phyloP scores from a whole-genome alignment of 2,329 filamentous ascomycete genomes.

The Cladosporium colombiae region DNA sequence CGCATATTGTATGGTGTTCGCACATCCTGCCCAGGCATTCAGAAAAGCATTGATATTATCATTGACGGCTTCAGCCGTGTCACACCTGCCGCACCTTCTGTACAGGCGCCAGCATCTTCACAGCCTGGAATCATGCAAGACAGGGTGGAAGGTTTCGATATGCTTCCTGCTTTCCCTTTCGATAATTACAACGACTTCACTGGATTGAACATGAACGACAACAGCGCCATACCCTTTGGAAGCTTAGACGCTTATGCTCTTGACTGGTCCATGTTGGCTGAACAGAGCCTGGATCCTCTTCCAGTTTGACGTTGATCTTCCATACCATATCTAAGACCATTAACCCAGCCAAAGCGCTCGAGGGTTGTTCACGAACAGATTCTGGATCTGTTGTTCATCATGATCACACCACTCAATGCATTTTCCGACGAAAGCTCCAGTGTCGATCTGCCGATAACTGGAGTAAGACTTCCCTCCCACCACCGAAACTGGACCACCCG shows the following conservation, averaged over 20 bases:
- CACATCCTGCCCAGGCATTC: conserved; percentile 33
- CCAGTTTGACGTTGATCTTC: not conserved
- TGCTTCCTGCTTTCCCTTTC: conserved; percentile 18
- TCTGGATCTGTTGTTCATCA: not conserved
- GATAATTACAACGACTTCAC: conserved; percentile 5
- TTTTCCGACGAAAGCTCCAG: not conserved
- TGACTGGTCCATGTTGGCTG: conserved; percentile 19
- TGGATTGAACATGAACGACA: not conserved
- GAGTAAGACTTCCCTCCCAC: not conserved
- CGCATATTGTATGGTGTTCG: conserved; percentile 31
- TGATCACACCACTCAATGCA: conserved; percentile 8
- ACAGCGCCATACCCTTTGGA: conserved; percentile 14
- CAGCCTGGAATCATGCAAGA: not conserved
- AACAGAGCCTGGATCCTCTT: not conserved
- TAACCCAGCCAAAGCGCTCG: not conserved
- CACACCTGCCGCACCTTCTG: not conserved
- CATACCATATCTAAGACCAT: not conserved
- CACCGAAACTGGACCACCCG: not conserved
- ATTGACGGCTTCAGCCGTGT: conserved; percentile 19
- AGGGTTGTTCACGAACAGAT: conserved; percentile 5
- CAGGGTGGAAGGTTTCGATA: not conserved
- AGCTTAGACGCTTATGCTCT: conserved; percentile 20
- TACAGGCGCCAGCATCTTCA: not conserved
- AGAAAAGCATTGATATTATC: conserved; percentile 38
- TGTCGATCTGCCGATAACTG: conserved; percentile 1